Percentiles rank a stretch among this genome's conserved stretches.
These are phyloP conservation scores for Arctostaphylos glauca DNA, from an alignment of 148 eudicot species.

Conservation along the genomic window DNA sequence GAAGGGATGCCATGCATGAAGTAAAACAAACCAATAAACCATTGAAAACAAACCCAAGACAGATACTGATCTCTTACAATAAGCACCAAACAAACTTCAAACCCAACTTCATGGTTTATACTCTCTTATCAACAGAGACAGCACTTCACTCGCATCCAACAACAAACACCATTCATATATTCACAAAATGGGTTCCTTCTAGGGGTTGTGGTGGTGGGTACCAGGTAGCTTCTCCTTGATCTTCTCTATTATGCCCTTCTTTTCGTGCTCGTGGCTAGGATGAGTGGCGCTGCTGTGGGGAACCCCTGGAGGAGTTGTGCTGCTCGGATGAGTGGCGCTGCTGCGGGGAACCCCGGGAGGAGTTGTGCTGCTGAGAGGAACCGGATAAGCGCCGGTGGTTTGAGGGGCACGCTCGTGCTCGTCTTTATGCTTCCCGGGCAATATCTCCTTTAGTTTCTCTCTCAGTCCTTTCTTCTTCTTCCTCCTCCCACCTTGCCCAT, in stretches of 20 bases:
- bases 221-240: constrained; percentile 74
- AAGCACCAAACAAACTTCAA: not conserved
- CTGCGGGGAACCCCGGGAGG: not conserved
- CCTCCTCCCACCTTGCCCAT: constrained; percentile 46
- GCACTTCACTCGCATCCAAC: not conserved
- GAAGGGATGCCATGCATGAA: not conserved
- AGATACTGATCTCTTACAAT: not conserved
- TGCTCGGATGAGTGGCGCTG: not conserved
- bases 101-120: not conserved
- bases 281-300: too few species aligned
- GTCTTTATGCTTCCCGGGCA: constrained; percentile 38
- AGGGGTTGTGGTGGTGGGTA: constrained; percentile 29
- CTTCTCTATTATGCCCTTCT: constrained; percentile 65
- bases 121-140: not conserved
- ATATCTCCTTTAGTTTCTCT: constrained; percentile 65
- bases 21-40: not conserved
- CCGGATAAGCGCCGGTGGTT: constrained; percentile 12
- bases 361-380: constrained; percentile 25
- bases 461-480: constrained; percentile 60
- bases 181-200: not conserved
- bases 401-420: constrained; percentile 23
- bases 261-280: constrained; percentile 40
- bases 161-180: not conserved
- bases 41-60: not conserved
- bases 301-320: constrained; percentile 17